A percentile compares a stretch with the other conserved stretches of the same genome.
phyloP scores from a whole-genome alignment of 2,329 filamentous ascomycete genomes.

The Sordariomycetes sp. region DNA sequence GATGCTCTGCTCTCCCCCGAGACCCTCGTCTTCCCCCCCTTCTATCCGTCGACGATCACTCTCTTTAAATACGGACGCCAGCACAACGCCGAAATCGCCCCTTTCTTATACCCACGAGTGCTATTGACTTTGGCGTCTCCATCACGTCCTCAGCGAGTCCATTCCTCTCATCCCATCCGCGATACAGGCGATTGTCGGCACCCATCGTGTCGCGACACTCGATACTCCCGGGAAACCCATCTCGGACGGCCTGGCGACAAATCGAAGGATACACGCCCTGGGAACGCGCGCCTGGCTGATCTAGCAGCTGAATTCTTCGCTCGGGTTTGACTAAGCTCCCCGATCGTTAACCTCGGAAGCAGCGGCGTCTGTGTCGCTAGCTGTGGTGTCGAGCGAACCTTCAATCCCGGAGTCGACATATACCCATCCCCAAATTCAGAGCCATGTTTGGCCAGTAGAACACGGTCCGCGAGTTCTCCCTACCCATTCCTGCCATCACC shows the following conservation, averaged over 20 bases:
- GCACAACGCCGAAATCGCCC: neutral
- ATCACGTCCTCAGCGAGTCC: neutral
- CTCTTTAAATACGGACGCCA: neutral
- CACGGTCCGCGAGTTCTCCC: neutral
- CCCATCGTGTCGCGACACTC: no score
- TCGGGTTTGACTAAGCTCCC: no score
- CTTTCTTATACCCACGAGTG: neutral
- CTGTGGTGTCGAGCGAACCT: no score
- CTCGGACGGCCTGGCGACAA: no score
- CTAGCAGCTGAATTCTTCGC: no score
- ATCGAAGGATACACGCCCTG: no score
- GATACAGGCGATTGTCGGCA: no score
- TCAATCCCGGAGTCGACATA: neutral
- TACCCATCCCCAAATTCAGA: neutral
- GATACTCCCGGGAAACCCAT: no score
- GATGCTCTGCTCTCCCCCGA: neutral
- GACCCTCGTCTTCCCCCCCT: neutral
- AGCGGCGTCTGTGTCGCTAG: no score
- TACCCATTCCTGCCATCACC: neutral
- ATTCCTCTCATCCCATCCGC: neutral
- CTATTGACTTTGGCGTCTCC: neutral
- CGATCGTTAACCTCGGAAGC: no score
- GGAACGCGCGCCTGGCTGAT: no score
- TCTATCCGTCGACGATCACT: constrained; percentile 3
- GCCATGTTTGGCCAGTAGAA: neutral